Evolutionary conservation across 31 red algal species (phyloP), one percentile per base, ranked within the genome.

Genomic region (Bonnemaisonia californica): DNA sequence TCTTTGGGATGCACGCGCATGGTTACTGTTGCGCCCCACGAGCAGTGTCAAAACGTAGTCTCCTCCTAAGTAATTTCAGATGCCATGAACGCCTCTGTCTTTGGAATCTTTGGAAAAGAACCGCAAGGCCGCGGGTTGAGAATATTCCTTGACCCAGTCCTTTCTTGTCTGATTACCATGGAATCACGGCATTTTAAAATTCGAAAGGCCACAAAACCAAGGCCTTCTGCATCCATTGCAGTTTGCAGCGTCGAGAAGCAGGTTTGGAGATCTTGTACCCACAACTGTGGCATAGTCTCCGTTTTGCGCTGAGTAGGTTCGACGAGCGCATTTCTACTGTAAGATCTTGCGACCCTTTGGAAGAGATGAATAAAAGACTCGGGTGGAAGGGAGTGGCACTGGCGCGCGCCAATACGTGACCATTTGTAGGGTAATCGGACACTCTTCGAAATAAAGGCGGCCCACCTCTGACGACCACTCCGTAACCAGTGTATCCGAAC

Each of bases 1-100:
- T n/a, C n/a, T n/a, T n/a, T n/a, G n/a, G n/a, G n/a, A n/a, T n/a
- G n/a, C n/a, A 55, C 71, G 29, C 28, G 34, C 3, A 3, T 62
- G 26, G 26, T 11, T 7, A 57, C 71, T 55, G 40, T 76, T n/a
- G 3, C 71, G 27, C 47, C 71, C 8, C 41, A 76, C 71, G 71
- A 42, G 4, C 47, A 76, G 5, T 47, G 28, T 2, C 51, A 26
- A 19, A 76, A 76, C 7, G 3, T 27, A 28, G 45, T 76, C 12
- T 39, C 23, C 8, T 26, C 51, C 3, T 57, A 55, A n/a, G 38
- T 76, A 57, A 22, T 39, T 24, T 36, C 3, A 3, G 71, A 76
- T 56, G 35, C 56, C 4, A 3, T 76, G 37, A 51, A 56, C 28
- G 47, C 31, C 22, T 7, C 71, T 55, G 37, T 76, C 40, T 2